Conservation (phyloP, 2,329 filamentous ascomycete genomes). For the Aspergillus sp. region DNA sequence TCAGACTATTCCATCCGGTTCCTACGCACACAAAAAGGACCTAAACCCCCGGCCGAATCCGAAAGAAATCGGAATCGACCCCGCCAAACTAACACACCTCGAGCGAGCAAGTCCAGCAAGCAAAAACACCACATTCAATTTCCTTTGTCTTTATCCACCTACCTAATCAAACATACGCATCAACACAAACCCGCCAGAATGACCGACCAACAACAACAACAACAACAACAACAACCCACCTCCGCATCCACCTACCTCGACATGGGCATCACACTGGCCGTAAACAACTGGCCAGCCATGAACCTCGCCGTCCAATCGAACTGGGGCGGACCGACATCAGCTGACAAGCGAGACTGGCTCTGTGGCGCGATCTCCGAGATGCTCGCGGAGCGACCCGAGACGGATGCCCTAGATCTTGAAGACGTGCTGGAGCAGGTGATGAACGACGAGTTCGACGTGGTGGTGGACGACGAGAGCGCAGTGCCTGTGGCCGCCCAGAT, state of each 20-base stretch:
- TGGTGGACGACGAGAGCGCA: constrained; percentile 85
- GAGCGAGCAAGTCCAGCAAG: not conserved
- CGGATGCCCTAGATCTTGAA: constrained; percentile 79
- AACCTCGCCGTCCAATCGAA: constrained; percentile 80
- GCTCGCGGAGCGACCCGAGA: constrained; percentile 60
- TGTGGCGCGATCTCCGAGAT: constrained; percentile 83
- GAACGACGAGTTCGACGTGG: constrained; percentile 92
- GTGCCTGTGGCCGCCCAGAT: constrained; percentile 72
- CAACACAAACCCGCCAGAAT: not conserved
- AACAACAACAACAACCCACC: constrained; percentile 11
- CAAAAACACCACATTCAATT: too few species aligned
- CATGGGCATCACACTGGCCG: constrained; percentile 77
- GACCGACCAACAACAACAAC: not conserved
- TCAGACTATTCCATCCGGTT: not conserved
- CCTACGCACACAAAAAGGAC: not conserved
- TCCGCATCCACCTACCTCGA: constrained; percentile 71
- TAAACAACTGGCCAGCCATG: constrained; percentile 86
- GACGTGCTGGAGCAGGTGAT: constrained; percentile 83
- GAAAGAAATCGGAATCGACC: not conserved
- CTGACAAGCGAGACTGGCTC: constrained; percentile 95
- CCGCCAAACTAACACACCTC: not conserved
- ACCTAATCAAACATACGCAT: not conserved
- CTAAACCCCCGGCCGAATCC: not conserved
- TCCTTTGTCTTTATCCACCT: too few species aligned
- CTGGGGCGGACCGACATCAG: constrained; percentile 81